Evolutionary conservation across 352 stramenopile species (phyloP), one percentile per base, ranked within the genome.

Genomic region (Poterioochromonas sp.): DNA sequence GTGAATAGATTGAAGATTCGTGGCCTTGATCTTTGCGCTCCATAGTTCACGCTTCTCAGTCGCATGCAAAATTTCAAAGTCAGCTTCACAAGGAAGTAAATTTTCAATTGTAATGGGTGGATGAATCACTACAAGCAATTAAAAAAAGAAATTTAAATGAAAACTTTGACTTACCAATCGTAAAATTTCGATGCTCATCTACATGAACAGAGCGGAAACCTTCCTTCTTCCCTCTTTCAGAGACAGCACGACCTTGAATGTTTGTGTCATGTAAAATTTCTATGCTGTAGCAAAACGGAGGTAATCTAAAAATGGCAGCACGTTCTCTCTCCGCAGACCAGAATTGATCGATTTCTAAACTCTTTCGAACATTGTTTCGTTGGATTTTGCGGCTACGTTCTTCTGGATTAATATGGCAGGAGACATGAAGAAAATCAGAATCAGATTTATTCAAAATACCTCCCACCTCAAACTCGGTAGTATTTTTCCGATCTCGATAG

Each of bases 51-150:
- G 86, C 60, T 82, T 84, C 47, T 76, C 84, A 11, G 81, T 83
- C 35, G 87, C 86, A 83, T 94, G 83, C 82, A 91, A 89, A 0
- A 94, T 79, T 83, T 92, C 87, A 82, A 92, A 93, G 43, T 83
- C 80, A 58, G 86, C 88, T 34, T 69, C 74, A 80, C 90, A 82
- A 49, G 89, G 88, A 62, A 94, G 79, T 53, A 94, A 80, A 82
- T 94, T 94, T 80, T 90, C 85, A 73, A 94, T 85, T n/a, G 93
- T 84, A 40, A 94, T 83, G 26, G 89, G 88, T 35, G 89, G 84
- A 79, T 93, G 86, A 78, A 94, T 83, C 18, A 88, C 78, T 44
- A 93, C 76, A 64, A 64, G 29, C 44, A 53, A 62, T 32, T 32
- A 5, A 62, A 62, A 12, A 62, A 62, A 8, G 29, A 2, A 29